These are phyloP conservation scores for Penicillium diatomitis DNA, from an alignment of 495 filamentous ascomycete genomes.

Conservation along the genomic window DNA sequence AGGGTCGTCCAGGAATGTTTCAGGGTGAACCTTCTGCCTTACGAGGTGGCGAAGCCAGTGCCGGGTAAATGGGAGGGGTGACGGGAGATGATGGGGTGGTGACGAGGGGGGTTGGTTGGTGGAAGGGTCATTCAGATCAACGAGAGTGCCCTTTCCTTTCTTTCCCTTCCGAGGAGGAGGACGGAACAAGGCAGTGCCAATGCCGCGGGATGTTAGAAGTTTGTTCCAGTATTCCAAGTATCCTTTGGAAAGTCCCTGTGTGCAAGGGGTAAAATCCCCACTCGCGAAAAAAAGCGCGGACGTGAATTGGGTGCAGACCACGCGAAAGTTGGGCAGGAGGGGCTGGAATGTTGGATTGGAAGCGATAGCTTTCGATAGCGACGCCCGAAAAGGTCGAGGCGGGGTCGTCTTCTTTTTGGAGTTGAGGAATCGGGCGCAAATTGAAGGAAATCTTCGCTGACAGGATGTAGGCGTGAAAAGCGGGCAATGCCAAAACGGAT, in stretches of 20 bases:
- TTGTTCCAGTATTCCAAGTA: slow-evolving; percentile 5
- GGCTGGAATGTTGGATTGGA: slow-evolving; percentile 1
- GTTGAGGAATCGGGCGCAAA: no score
- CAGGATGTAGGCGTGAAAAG: not conserved
- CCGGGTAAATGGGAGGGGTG: no score
- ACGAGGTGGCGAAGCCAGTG: not conserved
- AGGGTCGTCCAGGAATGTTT: slow-evolving; percentile 17
- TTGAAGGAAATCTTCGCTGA: not conserved
- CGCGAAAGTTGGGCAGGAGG: slow-evolving; percentile 7
- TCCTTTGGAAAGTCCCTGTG: slow-evolving; percentile 13
- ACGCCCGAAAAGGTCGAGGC: no score
- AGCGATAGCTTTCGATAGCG: not conserved
- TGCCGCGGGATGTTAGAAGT: not conserved
- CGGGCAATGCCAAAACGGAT: not conserved
- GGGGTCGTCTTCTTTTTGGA: no score
- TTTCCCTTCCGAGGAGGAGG: not conserved
- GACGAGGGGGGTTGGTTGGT: not conserved
- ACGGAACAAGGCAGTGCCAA: not conserved
- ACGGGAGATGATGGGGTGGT: not conserved
- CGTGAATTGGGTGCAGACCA: slow-evolving; percentile 10
- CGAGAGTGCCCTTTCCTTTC: not conserved
- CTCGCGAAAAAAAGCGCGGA: slow-evolving; percentile 2
- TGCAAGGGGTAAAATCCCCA: slow-evolving; percentile 22
- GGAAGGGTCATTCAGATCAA: no score
- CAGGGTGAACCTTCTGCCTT: slow-evolving; percentile 12